These are phyloP conservation scores for Camillea tinctor DNA, from an alignment of 2,329 filamentous ascomycete genomes.

Conservation along the genomic window DNA sequence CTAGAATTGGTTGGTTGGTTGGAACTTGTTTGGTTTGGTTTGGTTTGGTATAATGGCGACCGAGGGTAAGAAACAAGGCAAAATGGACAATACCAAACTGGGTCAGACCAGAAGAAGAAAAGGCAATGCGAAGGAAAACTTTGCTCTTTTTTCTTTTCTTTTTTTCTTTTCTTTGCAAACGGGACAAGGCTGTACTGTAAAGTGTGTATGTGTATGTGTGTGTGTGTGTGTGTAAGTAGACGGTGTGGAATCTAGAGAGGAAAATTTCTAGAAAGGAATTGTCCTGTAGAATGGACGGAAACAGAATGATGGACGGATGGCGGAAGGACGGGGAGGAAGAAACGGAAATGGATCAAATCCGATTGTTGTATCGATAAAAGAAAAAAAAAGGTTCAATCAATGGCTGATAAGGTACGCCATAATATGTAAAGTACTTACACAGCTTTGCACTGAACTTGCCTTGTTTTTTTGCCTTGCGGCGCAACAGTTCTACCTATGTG, in stretches of 20 bases:
- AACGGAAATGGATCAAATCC: not conserved
- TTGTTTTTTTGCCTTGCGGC: too few relatives aligned
- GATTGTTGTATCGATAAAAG: not conserved
- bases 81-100: too few relatives aligned
- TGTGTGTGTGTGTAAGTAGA: too few relatives aligned
- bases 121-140: not conserved
- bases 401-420: not conserved
- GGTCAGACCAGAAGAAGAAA: not conserved
- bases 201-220: too few relatives aligned
- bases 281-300: slow-evolving; percentile 10
- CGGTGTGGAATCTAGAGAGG: not conserved
- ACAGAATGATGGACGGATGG: not conserved
- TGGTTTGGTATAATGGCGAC: not conserved
- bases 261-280: slow-evolving; percentile 19
- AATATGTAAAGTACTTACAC: too few relatives aligned
- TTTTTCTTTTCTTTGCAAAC: not conserved
- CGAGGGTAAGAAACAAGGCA: not conserved
- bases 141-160: not conserved
- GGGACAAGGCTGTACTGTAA: not conserved
- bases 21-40: not conserved
- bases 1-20: not conserved
- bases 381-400: too few relatives aligned
- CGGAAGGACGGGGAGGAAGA: not conserved
- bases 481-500: too few relatives aligned
- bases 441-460: too few relatives aligned